Evolutionary conservation across 768 basidiomycete genomes (phyloP), one percentile per base, ranked within the genome.

Genomic region (Mycena galericulata): DNA sequence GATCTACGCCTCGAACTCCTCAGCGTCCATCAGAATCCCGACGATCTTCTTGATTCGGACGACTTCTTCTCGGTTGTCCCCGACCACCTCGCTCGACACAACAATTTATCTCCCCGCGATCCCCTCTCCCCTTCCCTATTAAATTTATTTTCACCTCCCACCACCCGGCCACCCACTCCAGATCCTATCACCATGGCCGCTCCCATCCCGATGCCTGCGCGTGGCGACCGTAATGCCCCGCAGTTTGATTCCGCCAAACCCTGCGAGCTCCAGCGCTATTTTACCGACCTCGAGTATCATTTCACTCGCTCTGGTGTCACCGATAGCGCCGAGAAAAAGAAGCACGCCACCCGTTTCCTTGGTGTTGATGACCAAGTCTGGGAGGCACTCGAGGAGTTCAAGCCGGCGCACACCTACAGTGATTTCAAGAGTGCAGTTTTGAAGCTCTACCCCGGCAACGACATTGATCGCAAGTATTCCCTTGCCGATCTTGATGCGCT

Each of bases 401-500:
- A n/a, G n/a, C 45, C 11, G 49, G 36, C 43, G 45, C 50, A 62
- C 32, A 61, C 68, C 15, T 78, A 66, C 49, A 62, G 72, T 4
- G 64, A 68, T 2, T 76, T 77, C 66, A 76, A 73, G 43, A 32
- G 67, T 2, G 72, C 65, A 1, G 69, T 77, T 4, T 43, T 71
- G 26, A 69, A 71, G 20, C 63, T 74, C 24, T 79, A 78, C 45
- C 68, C 75, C 14, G 74, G 65, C 7, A 67, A 72, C 32, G 70
- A 71, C 12, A 51, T 54, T 8, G 51, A 67, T 2, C 62, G 55
- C 22, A 65, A 71, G 1, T 79, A 71, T 46, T 56, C 64, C 14
- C 41, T 75, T 4, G 38, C 58, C 4, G 74, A 79, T 43, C 62
- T 79, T 3, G 70, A 76, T 34, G 50, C 50, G 5, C 60, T 78